Evolutionary conservation across 768 basidiomycete species (phyloP), one percentile per base, ranked within the genome.

Genomic region (Lactarius psammicola): DNA sequence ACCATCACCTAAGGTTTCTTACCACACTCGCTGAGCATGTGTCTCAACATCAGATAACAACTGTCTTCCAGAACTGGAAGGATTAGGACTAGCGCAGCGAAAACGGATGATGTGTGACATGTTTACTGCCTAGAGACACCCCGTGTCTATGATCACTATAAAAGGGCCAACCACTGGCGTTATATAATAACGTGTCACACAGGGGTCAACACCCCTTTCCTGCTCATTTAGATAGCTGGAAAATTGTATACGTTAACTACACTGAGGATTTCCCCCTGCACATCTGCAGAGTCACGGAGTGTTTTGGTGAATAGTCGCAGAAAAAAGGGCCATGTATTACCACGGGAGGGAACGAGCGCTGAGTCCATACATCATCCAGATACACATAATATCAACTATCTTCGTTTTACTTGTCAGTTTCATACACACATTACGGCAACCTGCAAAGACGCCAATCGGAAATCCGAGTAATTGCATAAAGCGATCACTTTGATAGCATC

Each of bases 401-500:
- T 55, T 62, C 23, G 7, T 40, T 51, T 36, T 36, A 34, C 23
- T 30, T 60, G n/a, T 59, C 30, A 30, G 38, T 26, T n/a, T 58
- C 53, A 40, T 13, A 33, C 49, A 72, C 38, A 59, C 44, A 53
- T 36, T 49, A 58, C 31, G n/a, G 40, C 33, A n/a, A 26, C 20
- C n/a, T n/a, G n/a, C n/a, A n/a, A n/a, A n/a, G 55, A 56, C 17
- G 46, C 34, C 56, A 59, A 58, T 34, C 42, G 23, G 26, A 44
- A 42, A 62, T 49, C 54, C 55, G n/a, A 36, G 23, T 56, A 28
- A 23, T 20, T 38, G 31, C 46, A 33, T 53, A 30, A 40, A 11
- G n/a, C 13, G 40, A 59, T 81, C 76, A 89, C 80, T 88, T 88
- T 71, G 85, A 82, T 59, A 87, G 77, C 88, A 90, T 89, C 87